Base-by-base conservation (phyloP, 2,329 filamentous ascomycete species). In the Paraphaeosphaeria minitans region DNA sequence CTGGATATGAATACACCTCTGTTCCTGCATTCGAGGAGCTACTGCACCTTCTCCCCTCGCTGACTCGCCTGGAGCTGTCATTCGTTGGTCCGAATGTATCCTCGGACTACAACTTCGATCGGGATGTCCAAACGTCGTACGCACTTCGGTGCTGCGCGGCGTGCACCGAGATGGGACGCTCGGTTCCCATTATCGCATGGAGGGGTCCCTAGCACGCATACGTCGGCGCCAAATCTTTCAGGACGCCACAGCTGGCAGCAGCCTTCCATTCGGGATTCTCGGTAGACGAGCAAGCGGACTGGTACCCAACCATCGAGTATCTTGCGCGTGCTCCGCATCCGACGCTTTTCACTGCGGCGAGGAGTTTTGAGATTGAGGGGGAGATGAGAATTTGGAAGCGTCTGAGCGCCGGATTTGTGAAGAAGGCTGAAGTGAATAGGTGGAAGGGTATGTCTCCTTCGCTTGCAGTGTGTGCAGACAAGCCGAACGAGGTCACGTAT, bases 381-480 rank as follows among this genome's bases (percentile, higher is more conserved):
- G 55, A 57, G 48, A 57, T 57, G 48, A 48, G 21, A 53, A 22
- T 52, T 46, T 57, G 48, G 55, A 53, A 53, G 33, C n/a, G 41
- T 57, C 27, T 57, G 13, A 48, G 48, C 2, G 39, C 55, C 27
- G 48, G 31, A 57, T 57, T 57, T 53, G 48, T 53, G 37, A 57
- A 53, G 55, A 53, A 51, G 29, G 35, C 55, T 57, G 48, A 57
- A 57, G 55, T 57, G 19, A 57, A 57, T 42, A 57, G 46, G 29
- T 57, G 41, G 55, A 57, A 57, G 48, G 55, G 47, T 8, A 53
- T 57, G 55, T 53, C 47, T 33, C 55, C 48, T 57, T 57, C 55
- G 37, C 55, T 57, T 52, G 16, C 24, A 35, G 24, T 53, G 41
- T 57, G 41, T 53, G 48, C 47, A 53, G 47, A 52, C 48, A 52